A percentile compares a stretch with the other conserved stretches of the same genome.
These are phyloP conservation scores for Crotalaria pallida DNA, from an alignment of 306 rosid genomes.

Conservation along the genomic window DNA sequence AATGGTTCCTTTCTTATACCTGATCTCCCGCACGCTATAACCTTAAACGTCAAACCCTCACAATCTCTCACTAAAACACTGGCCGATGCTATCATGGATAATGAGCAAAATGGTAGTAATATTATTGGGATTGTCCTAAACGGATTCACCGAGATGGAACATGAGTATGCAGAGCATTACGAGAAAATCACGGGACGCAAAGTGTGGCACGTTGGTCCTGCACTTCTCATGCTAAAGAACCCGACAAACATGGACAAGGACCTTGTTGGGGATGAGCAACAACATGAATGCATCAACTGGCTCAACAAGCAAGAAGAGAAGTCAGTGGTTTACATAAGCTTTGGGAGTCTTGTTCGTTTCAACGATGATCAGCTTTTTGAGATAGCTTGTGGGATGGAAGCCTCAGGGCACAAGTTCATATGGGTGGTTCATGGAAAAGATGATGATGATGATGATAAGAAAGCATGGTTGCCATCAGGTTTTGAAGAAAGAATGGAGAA, in stretches of 20 bases:
- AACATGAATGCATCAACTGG: conserved; percentile 19
- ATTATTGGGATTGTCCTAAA: conserved; percentile 22
- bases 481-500: neutral
- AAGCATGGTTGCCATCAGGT: neutral
- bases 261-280: too few species aligned
- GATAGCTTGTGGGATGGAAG: too few species aligned
- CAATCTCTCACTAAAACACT: neutral
- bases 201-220: conserved; percentile 26
- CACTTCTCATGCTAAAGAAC: neutral
- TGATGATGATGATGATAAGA: neutral
- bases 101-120: neutral
- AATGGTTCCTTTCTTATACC: neutral
- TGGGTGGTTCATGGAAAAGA: neutral
- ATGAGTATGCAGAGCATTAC: conserved; percentile 10
- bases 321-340: too few species aligned
- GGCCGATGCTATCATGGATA: neutral
- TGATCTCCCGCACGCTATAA: conserved; percentile 11
- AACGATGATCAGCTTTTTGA: too few species aligned
- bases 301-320: neutral
- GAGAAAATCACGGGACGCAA: conserved; percentile 10
- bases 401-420: neutral
- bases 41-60: neutral
- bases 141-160: conserved; percentile 12
- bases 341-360: too few species aligned
- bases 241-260: neutral